Percentiles rank a stretch among this genome's conserved stretches.
These are phyloP conservation scores for Alternaria conjuncta DNA, from an alignment of 2,329 filamentous ascomycete genomes.

Conservation along the genomic window DNA sequence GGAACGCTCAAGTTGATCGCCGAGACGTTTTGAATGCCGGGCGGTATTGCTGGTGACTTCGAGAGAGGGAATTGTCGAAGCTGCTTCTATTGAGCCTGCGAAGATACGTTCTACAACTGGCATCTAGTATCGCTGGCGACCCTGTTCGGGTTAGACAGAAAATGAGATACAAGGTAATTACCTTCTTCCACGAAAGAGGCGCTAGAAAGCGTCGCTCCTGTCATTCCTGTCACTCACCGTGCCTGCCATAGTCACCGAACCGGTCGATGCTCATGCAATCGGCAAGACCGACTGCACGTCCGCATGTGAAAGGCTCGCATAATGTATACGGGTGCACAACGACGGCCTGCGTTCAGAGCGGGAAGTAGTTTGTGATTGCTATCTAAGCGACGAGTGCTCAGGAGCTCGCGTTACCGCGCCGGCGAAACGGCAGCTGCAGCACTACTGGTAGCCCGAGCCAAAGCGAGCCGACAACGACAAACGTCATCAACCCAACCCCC, in stretches of 20 bases:
- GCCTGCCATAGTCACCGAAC: background rate
- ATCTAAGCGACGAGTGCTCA: background rate
- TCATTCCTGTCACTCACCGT: background rate
- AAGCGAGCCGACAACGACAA: background rate
- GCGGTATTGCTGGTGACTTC: background rate
- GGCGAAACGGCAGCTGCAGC: background rate
- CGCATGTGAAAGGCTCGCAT: background rate
- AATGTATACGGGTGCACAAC: background rate
- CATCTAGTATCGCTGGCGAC: background rate
- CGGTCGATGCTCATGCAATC: background rate
- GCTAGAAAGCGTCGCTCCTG: background rate
- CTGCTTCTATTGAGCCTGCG: background rate
- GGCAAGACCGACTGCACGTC: background rate
- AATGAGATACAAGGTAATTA: background rate
- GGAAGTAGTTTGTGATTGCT: background rate
- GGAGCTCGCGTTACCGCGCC: background rate
- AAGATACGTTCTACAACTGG: background rate
- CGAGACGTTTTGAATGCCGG: background rate
- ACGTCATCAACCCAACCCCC: constrained; percentile 9
- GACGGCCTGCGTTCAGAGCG: background rate
- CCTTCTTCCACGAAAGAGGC: background rate
- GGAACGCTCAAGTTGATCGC: background rate
- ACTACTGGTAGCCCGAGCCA: background rate
- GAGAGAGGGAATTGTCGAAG: background rate
- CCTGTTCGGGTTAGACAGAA: background rate